phyloP scores from a whole-genome alignment of 805 yeast genomes.

The Candida succiphila region DNA sequence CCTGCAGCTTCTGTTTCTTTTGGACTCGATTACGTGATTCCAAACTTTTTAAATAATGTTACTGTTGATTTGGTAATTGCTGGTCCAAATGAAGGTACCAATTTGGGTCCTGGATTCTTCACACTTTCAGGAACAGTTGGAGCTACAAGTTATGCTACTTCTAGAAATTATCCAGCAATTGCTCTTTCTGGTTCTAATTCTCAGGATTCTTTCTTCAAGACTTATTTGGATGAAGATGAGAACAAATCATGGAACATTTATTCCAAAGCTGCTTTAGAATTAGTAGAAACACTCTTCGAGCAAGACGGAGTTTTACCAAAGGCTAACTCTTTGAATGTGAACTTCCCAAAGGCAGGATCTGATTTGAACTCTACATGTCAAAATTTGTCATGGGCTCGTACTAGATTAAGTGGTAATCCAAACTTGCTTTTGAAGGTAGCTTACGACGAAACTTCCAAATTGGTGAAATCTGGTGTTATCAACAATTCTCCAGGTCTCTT shows the following conservation, averaged over 20 bases:
- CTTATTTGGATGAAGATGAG: conserved; percentile 31
- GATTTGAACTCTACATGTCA: conserved; percentile 27
- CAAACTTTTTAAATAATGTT: conserved; percentile 31
- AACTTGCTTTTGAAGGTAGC: conserved; percentile 14
- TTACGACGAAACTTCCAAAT: conserved; percentile 30
- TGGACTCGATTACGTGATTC: conserved; percentile 36
- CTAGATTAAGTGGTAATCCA: conserved; percentile 36
- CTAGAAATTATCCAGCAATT: conserved; percentile 38
- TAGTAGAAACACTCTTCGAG: conserved; percentile 28
- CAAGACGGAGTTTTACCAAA: conserved; percentile 33
- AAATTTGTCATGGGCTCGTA: conserved; percentile 30
- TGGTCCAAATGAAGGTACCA: conserved; percentile 46
- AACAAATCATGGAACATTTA: conserved; percentile 33
- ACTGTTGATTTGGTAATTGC: conserved; percentile 38
- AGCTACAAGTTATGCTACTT: conserved; percentile 35
- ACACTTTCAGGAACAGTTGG: conserved; percentile 44
- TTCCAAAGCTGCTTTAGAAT: conserved; percentile 28
- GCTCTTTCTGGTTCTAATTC: conserved; percentile 42
- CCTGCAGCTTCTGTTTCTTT: conserved; percentile 44
- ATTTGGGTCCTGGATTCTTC: conserved; percentile 31
- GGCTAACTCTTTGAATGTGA: conserved; percentile 37
- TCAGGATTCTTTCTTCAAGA: conserved; percentile 40
- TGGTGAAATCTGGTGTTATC: conserved; percentile 9
- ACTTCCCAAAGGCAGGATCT: conserved; percentile 35
- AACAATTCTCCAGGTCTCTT: conserved; percentile 15